Evolutionary conservation across 2,329 filamentous ascomycete genomes (phyloP).

Genomic region (Colletotrichum sp.): DNA sequence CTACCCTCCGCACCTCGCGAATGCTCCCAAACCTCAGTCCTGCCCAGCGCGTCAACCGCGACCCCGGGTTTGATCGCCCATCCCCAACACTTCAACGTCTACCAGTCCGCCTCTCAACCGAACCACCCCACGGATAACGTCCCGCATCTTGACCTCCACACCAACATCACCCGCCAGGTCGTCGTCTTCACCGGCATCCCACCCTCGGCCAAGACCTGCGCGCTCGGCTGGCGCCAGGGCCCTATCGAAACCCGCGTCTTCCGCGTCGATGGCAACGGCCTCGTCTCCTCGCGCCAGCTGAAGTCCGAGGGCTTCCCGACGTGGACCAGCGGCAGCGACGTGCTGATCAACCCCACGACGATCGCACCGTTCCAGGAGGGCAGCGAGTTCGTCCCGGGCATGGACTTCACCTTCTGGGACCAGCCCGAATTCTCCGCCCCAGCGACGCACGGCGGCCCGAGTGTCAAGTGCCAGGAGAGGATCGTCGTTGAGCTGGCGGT

Average conservation of each 20-base stretch:
- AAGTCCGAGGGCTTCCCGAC: slow-evolving; percentile 1
- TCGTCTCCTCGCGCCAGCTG: slow-evolving; percentile 16
- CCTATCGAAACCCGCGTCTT: slow-evolving; percentile 40
- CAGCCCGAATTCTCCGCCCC: background rate
- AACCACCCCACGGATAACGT: slow-evolving; percentile 11
- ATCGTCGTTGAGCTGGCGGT: slow-evolving; percentile 9
- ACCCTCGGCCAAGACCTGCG: slow-evolving; percentile 28
- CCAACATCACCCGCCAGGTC: slow-evolving; percentile 30
- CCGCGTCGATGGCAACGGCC: slow-evolving; percentile 35
- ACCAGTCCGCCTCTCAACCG: background rate
- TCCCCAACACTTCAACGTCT: slow-evolving; percentile 18
- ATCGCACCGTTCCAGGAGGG: background rate
- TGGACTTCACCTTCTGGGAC: slow-evolving; percentile 12
- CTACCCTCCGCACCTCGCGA: background rate
- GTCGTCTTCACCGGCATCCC: slow-evolving; percentile 37
- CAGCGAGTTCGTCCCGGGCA: background rate
- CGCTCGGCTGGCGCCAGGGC: slow-evolving; percentile 36
- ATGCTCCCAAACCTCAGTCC: background rate
- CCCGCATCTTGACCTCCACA: slow-evolving; percentile 27
- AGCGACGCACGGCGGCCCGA: background rate
- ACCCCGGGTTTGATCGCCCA: background rate
- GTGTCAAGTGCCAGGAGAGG: background rate
- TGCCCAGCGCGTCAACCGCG: background rate
- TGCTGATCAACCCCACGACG: slow-evolving; percentile 4
- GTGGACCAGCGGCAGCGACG: background rate